These are phyloP conservation scores for Panus rudis DNA, from an alignment of 768 basidiomycete genomes.

Conservation along the genomic window DNA sequence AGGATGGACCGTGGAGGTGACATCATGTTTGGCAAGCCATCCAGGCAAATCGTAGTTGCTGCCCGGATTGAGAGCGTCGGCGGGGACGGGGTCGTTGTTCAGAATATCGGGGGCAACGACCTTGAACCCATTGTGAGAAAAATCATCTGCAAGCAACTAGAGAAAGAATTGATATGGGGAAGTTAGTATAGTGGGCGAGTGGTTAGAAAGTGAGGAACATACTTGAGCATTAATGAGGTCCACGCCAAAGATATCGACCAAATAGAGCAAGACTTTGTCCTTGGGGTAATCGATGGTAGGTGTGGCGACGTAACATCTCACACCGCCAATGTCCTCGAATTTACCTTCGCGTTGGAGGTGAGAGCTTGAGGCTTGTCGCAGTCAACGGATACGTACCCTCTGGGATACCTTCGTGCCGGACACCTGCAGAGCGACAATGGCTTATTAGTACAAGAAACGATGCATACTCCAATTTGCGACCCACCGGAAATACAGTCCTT, in stretches of 20 bases:
- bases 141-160: slow-evolving; percentile 23
- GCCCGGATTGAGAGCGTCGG: slow-evolving; percentile 10
- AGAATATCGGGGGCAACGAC: slow-evolving; percentile 30
- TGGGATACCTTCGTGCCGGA: slow-evolving; percentile 30
- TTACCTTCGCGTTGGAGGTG: slow-evolving; percentile 21
- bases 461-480: not conserved
- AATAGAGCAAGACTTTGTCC: slow-evolving; percentile 31
- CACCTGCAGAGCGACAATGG: no score
- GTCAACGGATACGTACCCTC: slow-evolving; percentile 20
- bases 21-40: slow-evolving; percentile 30
- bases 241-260: slow-evolving; percentile 30
- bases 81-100: slow-evolving; percentile 27
- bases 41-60: slow-evolving; percentile 19
- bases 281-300: slow-evolving; percentile 29
- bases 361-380: not conserved
- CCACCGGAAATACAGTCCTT: slow-evolving; percentile 21
- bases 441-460: no score
- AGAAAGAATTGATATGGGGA: no score
- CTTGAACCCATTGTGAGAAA: slow-evolving; percentile 30
- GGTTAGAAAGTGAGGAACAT: not conserved
- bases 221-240: slow-evolving; percentile 25
- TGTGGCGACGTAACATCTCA: slow-evolving; percentile 35
- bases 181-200: not conserved
- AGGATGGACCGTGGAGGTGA: slow-evolving; percentile 24
- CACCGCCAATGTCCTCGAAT: slow-evolving; percentile 30